Evolutionary conservation across 2,329 filamentous ascomycete species (phyloP), one percentile per base, ranked within the genome.

Genomic region (Eutypa lata): DNA sequence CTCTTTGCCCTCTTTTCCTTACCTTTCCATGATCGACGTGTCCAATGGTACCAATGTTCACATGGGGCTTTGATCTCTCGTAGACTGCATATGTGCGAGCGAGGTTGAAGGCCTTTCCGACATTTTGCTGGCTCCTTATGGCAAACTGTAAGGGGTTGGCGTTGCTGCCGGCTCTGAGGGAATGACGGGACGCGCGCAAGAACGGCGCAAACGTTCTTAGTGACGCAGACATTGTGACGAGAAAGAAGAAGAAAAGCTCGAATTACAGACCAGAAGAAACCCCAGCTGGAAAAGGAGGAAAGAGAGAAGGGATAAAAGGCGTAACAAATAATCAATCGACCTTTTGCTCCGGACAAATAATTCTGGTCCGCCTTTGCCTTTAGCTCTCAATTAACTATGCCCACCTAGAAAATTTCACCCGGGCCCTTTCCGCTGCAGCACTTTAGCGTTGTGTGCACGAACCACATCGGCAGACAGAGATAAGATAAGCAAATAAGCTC

Each of bases 11-110:
- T 28, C 31, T 11, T 42, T 46, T 55, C 53, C 70, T 61, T 78
- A 96, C 92, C 89, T 99, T 99, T 80, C 93, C 93, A 79, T 99
- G 93, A 84, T 99, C 94, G 77, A 99, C 94, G 81, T 99, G 94
- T 66, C 94, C 94, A 77, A 99, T 99, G 65, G 94, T 99, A 90
- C 94, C 94, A 70, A 99, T 94, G 79, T 99, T 99, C 62, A 99
- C 93, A 74, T 99, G 94, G 55, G 94, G 94, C 83, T 99, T 99
- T 71, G 81, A 86, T 71, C 94, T 87, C 82, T 95, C 86, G 71
- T 89, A 99, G 53, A 81, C 79, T 57, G 84, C 84, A 64, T 87
- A 88, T 69, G 78, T 79, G 63, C 84, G 79, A 70, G 82, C 80
- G 66, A 87, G 75, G 74, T 85, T 86, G 67, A 88, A 77, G 63